A percentile compares a stretch with the other conserved stretches of the same genome.
These are phyloP conservation scores for Penicillium cinerascens DNA, from an alignment of 495 filamentous ascomycete genomes.

Conservation along the genomic window DNA sequence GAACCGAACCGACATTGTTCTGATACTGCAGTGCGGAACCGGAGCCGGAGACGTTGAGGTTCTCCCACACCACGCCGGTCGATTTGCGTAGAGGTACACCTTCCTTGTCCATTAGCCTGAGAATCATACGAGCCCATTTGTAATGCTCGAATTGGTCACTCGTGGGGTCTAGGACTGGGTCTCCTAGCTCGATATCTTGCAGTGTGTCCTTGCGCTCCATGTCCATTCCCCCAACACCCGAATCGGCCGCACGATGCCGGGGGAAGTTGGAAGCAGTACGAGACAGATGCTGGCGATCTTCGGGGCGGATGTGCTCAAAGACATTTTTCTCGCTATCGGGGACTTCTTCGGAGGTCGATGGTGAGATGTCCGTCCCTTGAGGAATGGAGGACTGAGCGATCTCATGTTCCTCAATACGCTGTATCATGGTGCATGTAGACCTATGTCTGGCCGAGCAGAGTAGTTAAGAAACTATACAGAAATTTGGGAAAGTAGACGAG, in stretches of 20 bases:
- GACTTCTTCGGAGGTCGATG: constrained; percentile 14
- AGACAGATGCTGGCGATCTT: constrained; percentile 33
- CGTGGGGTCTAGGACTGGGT: constrained; percentile 54
- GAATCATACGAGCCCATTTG: constrained; percentile 53
- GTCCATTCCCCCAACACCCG: constrained; percentile 16
- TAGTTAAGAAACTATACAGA: too few species aligned
- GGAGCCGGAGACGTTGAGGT: constrained; percentile 53
- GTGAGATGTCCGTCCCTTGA: constrained; percentile 10
- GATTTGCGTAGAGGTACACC: constrained; percentile 36
- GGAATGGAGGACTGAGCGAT: constrained; percentile 13
- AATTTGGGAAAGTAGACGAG: not conserved
- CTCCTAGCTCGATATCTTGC: constrained; percentile 39
- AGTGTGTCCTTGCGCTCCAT: constrained; percentile 44
- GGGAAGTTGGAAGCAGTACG: constrained; percentile 40
- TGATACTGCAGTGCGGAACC: constrained; percentile 55
- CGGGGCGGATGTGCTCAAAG: constrained; percentile 36
- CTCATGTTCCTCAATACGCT: constrained; percentile 11
- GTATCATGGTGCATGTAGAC: too few species aligned
- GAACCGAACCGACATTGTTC: constrained; percentile 48
- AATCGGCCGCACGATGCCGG: constrained; percentile 23
- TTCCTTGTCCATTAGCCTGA: constrained; percentile 41
- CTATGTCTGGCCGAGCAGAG: too few species aligned
- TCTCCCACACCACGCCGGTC: constrained; percentile 47
- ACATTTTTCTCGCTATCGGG: constrained; percentile 17
- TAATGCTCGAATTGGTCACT: constrained; percentile 55